Percentiles rank a stretch among this genome's conserved stretches.
Evolutionary conservation across 208 protist species (phyloP).

Genomic region (Trypanosoma boissoni): DNA sequence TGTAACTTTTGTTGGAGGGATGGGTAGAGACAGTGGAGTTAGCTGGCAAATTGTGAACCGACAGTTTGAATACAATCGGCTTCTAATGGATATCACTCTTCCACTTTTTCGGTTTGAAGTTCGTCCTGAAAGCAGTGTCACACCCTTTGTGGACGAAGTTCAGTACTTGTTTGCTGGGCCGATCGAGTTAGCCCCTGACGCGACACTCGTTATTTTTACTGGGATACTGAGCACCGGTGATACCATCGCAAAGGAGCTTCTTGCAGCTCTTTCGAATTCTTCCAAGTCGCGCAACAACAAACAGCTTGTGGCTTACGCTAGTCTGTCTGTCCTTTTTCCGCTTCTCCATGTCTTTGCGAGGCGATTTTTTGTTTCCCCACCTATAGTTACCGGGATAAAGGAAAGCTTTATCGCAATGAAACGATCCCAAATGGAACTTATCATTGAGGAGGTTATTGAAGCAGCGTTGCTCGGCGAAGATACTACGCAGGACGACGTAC

Average conservation of each 20-base stretch:
- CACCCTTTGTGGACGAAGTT: slow-evolving; percentile 21
- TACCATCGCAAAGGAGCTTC: slow-evolving; percentile 7
- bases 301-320: background rate
- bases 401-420: slow-evolving; percentile 19
- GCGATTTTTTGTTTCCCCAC: slow-evolving; percentile 24
- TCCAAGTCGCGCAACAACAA: slow-evolving; percentile 6
- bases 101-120: slow-evolving; percentile 19
- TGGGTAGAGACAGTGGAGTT: background rate
- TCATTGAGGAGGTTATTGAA: slow-evolving; percentile 21
- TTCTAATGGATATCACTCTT: slow-evolving; percentile 19
- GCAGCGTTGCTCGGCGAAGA: slow-evolving; percentile 10
- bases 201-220: slow-evolving; percentile 16
- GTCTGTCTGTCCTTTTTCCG: slow-evolving; percentile 16
- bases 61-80: slow-evolving; percentile 15
- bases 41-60: slow-evolving; percentile 23
- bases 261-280: background rate
- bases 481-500: background rate
- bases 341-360: slow-evolving; percentile 17
- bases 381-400: slow-evolving; percentile 11
- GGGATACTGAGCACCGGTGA: slow-evolving; percentile 19
- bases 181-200: slow-evolving; percentile 13
- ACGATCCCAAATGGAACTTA: slow-evolving; percentile 21
- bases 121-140: background rate
- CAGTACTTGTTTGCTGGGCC: slow-evolving; percentile 23
- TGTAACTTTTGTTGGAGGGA: slow-evolving; percentile 9